Evolutionary conservation across 352 stramenopile species (phyloP), one percentile per base, ranked within the genome.

Genomic region (Pythium plurisporium): DNA sequence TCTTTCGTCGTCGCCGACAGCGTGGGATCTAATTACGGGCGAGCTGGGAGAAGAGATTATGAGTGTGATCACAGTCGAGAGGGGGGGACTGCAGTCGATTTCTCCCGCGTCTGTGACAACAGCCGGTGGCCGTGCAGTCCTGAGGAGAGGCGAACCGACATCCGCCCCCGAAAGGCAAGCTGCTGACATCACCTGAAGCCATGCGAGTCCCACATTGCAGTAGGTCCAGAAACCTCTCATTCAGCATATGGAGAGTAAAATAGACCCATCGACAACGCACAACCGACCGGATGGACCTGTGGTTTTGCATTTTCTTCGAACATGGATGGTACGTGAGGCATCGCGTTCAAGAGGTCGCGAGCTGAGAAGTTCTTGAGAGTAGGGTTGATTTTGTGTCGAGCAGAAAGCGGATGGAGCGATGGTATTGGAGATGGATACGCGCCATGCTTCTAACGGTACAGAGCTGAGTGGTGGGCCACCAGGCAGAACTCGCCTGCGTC

Each of bases 161-260:
- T n/a, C n/a, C n/a, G n/a, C n/a, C n/a, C n/a, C 31, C 14, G 17
- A 64, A 20, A 12, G 34, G 43, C 26, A 48, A 38, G 23, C 25
- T 56, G 58, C 48, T 65, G 58, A 65, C 58, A 59, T 65, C 58
- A 59, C 37, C 54, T 29, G 49, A 47, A 55, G 33, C 36, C 38
- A 48, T 25, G 17, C 59, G 33, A 62, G 59, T 67, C 59, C 23
- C 59, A 67, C 59, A 53, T 67, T 67, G 59, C 59, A 67, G 47
- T 67, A 62, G 22, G 15, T 17, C 20, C 17, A 17, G 34, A 41
- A 44, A 37, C 33, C 42, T 50, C 10, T 52, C 7, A 41, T 37
- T 37, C 31, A 14, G 31, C n/a, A n/a, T n/a, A n/a, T n/a, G n/a
- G n/a, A n/a, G n/a, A n/a, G n/a, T n/a, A n/a, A n/a, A n/a, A n/a